Conservation (phyloP, 148 eudicot genomes). For the Cornus controversa region DNA sequence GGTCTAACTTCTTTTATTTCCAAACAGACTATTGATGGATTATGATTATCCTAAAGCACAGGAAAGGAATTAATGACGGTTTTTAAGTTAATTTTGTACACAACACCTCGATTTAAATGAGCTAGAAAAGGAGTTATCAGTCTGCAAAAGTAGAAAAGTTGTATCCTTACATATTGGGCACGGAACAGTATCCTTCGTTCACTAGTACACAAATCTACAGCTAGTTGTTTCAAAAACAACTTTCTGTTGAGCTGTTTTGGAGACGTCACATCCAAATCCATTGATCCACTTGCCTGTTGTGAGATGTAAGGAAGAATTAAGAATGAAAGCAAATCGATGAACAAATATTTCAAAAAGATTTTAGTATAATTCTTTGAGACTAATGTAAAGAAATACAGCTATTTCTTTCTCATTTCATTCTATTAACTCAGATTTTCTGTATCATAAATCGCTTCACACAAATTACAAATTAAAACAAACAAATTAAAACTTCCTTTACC, state of each 20-base stretch:
- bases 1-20: not conserved
- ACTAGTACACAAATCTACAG: conserved; percentile 90
- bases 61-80: not conserved
- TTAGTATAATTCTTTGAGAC: not conserved
- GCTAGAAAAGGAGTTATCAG: not conserved
- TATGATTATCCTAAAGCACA: not conserved
- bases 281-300: conserved; percentile 80
- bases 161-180: conserved; percentile 68
- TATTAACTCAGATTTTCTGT: not conserved
- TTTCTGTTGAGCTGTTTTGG: conserved; percentile 91
- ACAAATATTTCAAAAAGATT: not conserved
- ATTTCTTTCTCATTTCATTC: not conserved
- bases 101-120: not conserved
- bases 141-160: not conserved
- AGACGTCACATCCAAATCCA: conserved; percentile 97
- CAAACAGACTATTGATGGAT: not conserved
- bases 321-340: not conserved
- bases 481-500: conserved; percentile 34
- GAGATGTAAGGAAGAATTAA: conserved; percentile 6
- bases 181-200: conserved; percentile 89
- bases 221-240: conserved; percentile 83
- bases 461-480: not conserved
- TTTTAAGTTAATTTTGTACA: not conserved
- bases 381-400: not conserved
- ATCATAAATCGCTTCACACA: not conserved